Conservation (phyloP, 352 stramenopile genomes). For the Saprolegnia diclina region DNA sequence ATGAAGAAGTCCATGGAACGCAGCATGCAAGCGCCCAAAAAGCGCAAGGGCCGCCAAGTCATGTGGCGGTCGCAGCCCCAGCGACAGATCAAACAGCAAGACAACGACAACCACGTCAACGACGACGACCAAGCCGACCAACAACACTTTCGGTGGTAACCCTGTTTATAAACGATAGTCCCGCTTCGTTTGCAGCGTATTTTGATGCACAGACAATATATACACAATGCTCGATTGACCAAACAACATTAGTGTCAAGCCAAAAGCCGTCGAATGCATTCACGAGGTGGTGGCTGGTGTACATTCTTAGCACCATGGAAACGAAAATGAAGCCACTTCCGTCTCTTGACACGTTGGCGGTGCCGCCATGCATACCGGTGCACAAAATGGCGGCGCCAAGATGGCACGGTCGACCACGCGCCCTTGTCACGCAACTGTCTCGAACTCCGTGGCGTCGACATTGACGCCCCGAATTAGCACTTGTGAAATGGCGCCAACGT, state of each 20-base stretch:
- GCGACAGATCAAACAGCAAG: slow-evolving; percentile 65
- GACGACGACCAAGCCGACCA: slow-evolving; percentile 77
- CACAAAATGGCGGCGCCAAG: too few species aligned
- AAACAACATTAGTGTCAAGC: too few species aligned
- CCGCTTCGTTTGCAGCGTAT: too few species aligned
- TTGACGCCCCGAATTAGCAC: background rate
- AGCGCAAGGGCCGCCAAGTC: slow-evolving; percentile 86
- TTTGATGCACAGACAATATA: too few species aligned
- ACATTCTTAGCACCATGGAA: too few species aligned
- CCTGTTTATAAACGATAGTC: background rate
- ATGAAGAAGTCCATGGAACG: slow-evolving; percentile 93
- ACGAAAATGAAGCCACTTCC: background rate
- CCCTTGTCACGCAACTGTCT: too few species aligned
- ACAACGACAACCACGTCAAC: slow-evolving; percentile 76
- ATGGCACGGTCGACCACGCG: too few species aligned
- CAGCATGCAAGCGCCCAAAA: slow-evolving; percentile 90
- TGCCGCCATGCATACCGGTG: background rate
- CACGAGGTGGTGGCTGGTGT: too few species aligned
- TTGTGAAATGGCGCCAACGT: slow-evolving; percentile 5
- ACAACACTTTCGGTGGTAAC: slow-evolving; percentile 77
- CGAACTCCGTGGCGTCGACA: background rate
- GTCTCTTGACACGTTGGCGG: background rate
- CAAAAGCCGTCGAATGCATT: too few species aligned
- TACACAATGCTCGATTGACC: too few species aligned
- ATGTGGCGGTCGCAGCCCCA: slow-evolving; percentile 89